These are phyloP conservation scores for Brettanomyces naardenensis DNA, from an alignment of 805 yeast genomes.

Conservation along the genomic window DNA sequence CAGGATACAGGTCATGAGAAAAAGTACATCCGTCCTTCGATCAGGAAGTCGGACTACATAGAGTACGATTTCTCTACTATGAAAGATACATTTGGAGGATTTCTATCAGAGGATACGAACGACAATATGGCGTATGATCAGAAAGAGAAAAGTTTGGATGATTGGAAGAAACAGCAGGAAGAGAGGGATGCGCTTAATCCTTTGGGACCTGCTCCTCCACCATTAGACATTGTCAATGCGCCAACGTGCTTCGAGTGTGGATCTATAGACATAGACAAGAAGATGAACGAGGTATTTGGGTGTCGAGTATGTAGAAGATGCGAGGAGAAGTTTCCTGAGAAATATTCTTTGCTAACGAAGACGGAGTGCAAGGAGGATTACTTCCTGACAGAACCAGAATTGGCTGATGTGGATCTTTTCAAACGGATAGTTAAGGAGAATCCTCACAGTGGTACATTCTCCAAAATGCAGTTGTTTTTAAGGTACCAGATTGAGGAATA, in stretches of 20 bases:
- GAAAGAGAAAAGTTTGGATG: constrained; percentile 37
- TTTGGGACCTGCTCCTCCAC: constrained; percentile 54
- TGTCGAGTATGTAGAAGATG: constrained; percentile 78
- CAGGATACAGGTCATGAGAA: not conserved
- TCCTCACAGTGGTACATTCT: constrained; percentile 85
- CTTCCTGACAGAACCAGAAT: constrained; percentile 86
- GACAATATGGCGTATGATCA: constrained; percentile 17
- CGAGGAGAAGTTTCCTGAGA: constrained; percentile 67
- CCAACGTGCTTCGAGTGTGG: constrained; percentile 82
- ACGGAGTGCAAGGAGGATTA: constrained; percentile 95
- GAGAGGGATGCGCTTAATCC: constrained; percentile 21
- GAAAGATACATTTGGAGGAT: constrained; percentile 86
- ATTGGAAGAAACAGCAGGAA: constrained; percentile 47
- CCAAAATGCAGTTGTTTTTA: constrained; percentile 86
- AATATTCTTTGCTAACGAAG: constrained; percentile 84
- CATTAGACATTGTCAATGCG: constrained; percentile 61
- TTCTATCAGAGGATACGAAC: constrained; percentile 36
- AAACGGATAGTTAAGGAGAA: constrained; percentile 83
- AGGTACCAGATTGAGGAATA: constrained; percentile 89
- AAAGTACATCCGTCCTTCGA: constrained; percentile 33
- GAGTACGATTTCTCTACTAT: constrained; percentile 88
- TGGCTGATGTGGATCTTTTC: constrained; percentile 59
- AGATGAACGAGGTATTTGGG: constrained; percentile 59
- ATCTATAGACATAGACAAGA: constrained; percentile 72
- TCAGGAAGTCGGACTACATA: constrained; percentile 59